Evolutionary conservation across 257 asterid species (phyloP), one percentile per base, ranked within the genome.

Genomic region (Nicotiana benthamiana): DNA sequence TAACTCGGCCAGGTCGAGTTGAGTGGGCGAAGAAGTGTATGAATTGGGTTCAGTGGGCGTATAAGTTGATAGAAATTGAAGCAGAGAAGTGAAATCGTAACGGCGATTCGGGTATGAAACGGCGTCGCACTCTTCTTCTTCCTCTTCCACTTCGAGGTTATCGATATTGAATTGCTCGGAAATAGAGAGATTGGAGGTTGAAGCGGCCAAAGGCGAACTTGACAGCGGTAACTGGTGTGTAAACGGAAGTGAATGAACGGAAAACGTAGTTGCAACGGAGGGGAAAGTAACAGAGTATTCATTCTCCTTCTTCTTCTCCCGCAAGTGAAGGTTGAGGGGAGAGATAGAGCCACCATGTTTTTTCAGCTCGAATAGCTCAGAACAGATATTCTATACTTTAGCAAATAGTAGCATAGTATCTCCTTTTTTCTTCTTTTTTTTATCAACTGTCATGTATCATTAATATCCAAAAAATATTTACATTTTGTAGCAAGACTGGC

Each of bases 31-130:
- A 81, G 54, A 87, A 74, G 90, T 82, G 4, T 68, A 81, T 51
- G 86, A 57, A 57, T n/a, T 83, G 60, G 63, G 60, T 1, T n/a
- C 85, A 80, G 85, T 40, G 20, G 88, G 85, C 30, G 88, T 80
- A 43, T 52, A 57, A 28, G 88, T 72, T 74, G 97, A 82, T 83
- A 95, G 97, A 90, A 91, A 95, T 34, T 83, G 32, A 81, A 95
- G 90, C 82, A 95, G 96, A 8, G 97, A 91, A 72, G 94, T 51
- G 91, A 95, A 95, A 88, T 95, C 97, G 87, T 90, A 90, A 10
- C 86, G 84, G 16, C 86, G 90, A 79, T 77, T 86, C 46, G 88
- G 86, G 84, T 87, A 88, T 2, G 75, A 53, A 83, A 89, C 89
- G 83, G 82, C 86, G 87, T 92, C 93, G 89, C 82, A 75, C 1